phyloP scores from a whole-genome alignment of 495 filamentous ascomycete genomes.

The Schizothecium vesticola region DNA sequence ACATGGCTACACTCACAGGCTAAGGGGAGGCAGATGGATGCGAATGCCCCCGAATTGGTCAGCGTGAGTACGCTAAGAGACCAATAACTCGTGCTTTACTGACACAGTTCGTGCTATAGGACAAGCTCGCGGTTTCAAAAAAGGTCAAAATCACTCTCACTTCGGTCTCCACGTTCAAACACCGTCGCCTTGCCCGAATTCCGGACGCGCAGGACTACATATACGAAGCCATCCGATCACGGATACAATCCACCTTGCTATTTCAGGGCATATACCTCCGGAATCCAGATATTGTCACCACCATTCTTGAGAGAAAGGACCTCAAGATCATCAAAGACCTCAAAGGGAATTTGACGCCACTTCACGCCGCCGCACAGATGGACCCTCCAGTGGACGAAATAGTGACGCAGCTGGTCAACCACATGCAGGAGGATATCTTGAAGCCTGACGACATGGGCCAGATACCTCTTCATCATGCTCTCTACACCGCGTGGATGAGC shows the following conservation, averaged over 20 bases:
- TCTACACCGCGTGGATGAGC: background rate
- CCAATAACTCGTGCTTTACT: background rate
- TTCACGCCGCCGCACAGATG: slow-evolving; percentile 4
- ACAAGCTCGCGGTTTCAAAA: background rate
- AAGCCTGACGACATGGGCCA: slow-evolving; percentile 6
- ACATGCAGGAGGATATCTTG: slow-evolving; percentile 1
- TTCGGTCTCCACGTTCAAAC: slow-evolving; percentile 2
- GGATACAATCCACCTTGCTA: slow-evolving; percentile 1
- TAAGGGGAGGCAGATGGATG: background rate
- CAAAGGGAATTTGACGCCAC: slow-evolving; percentile 2
- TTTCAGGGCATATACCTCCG: background rate
- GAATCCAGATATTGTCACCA: background rate
- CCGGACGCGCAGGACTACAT: slow-evolving; percentile 8
- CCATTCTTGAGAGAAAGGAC: background rate
- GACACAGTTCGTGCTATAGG: background rate
- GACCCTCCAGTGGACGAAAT: slow-evolving; percentile 5
- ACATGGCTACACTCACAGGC: slow-evolving; percentile 10
- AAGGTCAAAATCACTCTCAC: background rate
- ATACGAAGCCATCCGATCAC: slow-evolving; percentile 3
- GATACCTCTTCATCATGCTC: slow-evolving; percentile 12
- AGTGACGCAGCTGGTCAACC: slow-evolving; percentile 4
- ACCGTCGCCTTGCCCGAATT: slow-evolving; percentile 5
- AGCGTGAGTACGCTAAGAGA: background rate
- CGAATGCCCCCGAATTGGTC: background rate
- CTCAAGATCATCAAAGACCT: background rate